These are phyloP conservation scores for Trametes versicolor DNA, from an alignment of 1,284 basidiomycete species.

Conservation along the genomic window DNA sequence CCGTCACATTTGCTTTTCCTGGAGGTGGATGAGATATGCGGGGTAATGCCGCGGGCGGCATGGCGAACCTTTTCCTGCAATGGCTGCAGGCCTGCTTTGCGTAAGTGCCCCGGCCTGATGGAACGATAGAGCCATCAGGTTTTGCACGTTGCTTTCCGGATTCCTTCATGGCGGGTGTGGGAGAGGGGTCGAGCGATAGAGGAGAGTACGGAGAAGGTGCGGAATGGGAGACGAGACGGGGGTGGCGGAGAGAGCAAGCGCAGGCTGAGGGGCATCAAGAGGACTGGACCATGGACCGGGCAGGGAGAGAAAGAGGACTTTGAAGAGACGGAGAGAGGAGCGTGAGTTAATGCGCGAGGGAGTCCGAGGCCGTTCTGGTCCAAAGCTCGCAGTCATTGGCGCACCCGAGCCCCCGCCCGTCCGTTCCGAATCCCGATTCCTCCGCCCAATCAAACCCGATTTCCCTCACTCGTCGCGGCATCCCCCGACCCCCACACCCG, in stretches of 20 bases:
- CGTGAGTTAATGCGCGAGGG: neutral
- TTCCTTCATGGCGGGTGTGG: slow-evolving; percentile 39
- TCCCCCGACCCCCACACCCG: slow-evolving; percentile 13
- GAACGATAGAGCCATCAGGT: slow-evolving; percentile 29
- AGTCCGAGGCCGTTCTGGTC: slow-evolving; percentile 4
- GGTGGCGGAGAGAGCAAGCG: neutral
- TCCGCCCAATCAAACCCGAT: slow-evolving; percentile 7
- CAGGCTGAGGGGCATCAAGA: slow-evolving; percentile 5
- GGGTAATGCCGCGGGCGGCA: neutral
- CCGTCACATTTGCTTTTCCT: slow-evolving; percentile 68
- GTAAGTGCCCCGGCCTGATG: slow-evolving; percentile 51
- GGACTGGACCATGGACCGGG: slow-evolving; percentile 3
- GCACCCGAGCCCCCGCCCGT: neutral
- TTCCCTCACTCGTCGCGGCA: slow-evolving; percentile 19
- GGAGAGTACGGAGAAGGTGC: slow-evolving; percentile 24
- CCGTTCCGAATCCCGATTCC: slow-evolving; percentile 18
- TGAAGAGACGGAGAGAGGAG: neutral
- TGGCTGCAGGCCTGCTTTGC: slow-evolving; percentile 61
- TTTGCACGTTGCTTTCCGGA: slow-evolving; percentile 39
- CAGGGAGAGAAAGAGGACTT: neutral
- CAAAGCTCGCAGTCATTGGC: neutral
- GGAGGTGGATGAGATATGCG: neutral
- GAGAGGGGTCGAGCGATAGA: slow-evolving; percentile 15
- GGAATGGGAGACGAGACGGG: slow-evolving; percentile 14
- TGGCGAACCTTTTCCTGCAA: slow-evolving; percentile 56